Evolutionary conservation across 768 basidiomycete species (phyloP).

Genomic region (Tulasnella sp.): DNA sequence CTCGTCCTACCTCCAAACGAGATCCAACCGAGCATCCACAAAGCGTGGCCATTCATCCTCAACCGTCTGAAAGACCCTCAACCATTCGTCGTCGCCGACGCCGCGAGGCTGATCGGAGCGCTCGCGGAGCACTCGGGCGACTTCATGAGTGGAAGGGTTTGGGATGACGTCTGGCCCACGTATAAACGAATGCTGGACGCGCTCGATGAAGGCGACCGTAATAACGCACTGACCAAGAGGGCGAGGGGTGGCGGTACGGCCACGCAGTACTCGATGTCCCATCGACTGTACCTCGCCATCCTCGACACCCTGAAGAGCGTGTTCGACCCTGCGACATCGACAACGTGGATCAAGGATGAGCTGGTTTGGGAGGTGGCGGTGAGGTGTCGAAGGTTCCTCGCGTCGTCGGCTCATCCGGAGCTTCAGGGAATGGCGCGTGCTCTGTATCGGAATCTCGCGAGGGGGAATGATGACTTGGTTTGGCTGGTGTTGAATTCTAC

Average conservation of each 20-base stretch:
- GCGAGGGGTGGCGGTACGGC: constrained; percentile 31
- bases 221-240: constrained; percentile 55
- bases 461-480: constrained; percentile 65
- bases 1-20: constrained; percentile 55
- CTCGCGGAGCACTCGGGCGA: constrained; percentile 62
- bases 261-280: constrained; percentile 68
- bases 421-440: constrained; percentile 55
- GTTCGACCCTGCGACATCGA: constrained; percentile 36
- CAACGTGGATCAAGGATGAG: constrained; percentile 42
- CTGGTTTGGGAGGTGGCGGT: constrained; percentile 76
- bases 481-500: constrained; percentile 69
- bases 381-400: constrained; percentile 67
- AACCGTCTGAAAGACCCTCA: constrained; percentile 68
- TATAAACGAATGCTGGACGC: constrained; percentile 51
- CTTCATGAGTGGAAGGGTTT: constrained; percentile 76
- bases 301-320: constrained; percentile 45
- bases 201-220: constrained; percentile 52
- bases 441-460: constrained; percentile 51
- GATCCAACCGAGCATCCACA: constrained; percentile 75
- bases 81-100: constrained; percentile 68
- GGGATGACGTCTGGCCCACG: constrained; percentile 91
- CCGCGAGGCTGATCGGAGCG: constrained; percentile 60
- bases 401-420: constrained; percentile 54
- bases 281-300: constrained; percentile 70
- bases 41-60: constrained; percentile 89